Percentiles rank a stretch among this genome's conserved stretches.
Conservation (phyloP, 257 asterid genomes). For the Ilex aquifolium region DNA sequence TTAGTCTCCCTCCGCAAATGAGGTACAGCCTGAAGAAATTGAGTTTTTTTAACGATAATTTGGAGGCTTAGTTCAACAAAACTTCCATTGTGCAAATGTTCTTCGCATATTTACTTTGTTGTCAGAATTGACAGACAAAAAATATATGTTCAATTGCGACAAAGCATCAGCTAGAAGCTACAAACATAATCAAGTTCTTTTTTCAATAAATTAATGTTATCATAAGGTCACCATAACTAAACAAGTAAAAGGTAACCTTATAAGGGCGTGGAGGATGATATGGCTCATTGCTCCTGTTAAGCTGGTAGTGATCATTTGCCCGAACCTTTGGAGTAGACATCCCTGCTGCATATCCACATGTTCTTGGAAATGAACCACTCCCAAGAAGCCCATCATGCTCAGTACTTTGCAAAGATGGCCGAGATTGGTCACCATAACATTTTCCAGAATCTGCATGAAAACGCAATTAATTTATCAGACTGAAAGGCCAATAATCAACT, state of each 20-base stretch:
- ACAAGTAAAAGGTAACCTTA: constrained; percentile 46
- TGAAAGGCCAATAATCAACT: neutral
- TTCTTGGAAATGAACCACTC: constrained; percentile 89
- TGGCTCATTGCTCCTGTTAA: constrained; percentile 68
- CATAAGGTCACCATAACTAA: neutral
- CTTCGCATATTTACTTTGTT: too few species aligned
- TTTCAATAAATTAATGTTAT: neutral
- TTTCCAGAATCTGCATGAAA: constrained; percentile 60
- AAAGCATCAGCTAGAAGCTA: too few species aligned
- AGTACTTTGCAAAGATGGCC: constrained; percentile 75
- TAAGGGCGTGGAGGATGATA: constrained; percentile 99
- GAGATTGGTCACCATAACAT: constrained; percentile 49
- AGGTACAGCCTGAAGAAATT: constrained; percentile 58
- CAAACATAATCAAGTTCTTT: too few species aligned
- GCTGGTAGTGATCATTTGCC: constrained; percentile 54
- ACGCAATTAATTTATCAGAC: constrained; percentile 4
- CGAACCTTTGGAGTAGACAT: constrained; percentile 48
- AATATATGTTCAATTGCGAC: too few species aligned
- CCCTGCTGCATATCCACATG: constrained; percentile 67
- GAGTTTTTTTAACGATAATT: constrained; percentile 3
- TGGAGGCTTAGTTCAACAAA: constrained; percentile 11
- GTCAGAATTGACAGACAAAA: too few species aligned
- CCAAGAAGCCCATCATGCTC: constrained; percentile 99
- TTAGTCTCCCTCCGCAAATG: constrained; percentile 55
- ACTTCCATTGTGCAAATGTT: neutral